These are phyloP conservation scores for Stephanodiscus triporus DNA, from an alignment of 108 stramenopile genomes.

Conservation along the genomic window DNA sequence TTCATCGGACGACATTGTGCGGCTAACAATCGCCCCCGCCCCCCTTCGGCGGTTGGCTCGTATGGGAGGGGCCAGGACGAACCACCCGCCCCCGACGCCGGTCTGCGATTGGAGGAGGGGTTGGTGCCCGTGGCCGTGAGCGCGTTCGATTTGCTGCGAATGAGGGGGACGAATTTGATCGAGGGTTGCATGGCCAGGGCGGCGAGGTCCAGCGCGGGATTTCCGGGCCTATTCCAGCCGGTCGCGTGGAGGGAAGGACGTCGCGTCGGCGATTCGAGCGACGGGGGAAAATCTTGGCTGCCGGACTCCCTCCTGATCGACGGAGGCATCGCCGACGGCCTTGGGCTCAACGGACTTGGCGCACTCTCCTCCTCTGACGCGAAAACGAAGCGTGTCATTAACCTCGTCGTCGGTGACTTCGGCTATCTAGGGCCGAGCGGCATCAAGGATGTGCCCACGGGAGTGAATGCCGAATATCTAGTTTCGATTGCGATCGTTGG, in stretches of 20 bases:
- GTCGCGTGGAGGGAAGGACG: constrained; percentile 58
- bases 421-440: constrained; percentile 46
- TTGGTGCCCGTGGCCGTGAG: constrained; percentile 76
- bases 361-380: constrained; percentile 1
- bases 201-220: constrained; percentile 77
- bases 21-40: neutral
- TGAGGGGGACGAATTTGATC: constrained; percentile 55
- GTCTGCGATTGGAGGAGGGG: constrained; percentile 60
- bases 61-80: constrained; percentile 6
- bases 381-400: constrained; percentile 59
- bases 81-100: neutral
- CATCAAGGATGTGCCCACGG: constrained; percentile 44
- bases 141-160: constrained; percentile 61
- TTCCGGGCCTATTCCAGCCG: constrained; percentile 80
- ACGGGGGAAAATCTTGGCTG: constrained; percentile 18
- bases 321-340: constrained; percentile 70
- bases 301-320: constrained; percentile 63
- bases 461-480: constrained; percentile 45
- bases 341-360: constrained; percentile 62
- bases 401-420: constrained; percentile 70
- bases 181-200: constrained; percentile 78
- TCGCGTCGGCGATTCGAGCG: constrained; percentile 10
- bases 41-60: constrained; percentile 24
- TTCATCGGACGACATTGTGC: constrained; percentile 13
- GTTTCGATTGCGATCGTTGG: constrained; percentile 67